Evolutionary conservation across 768 basidiomycete species (phyloP).

Genomic region (Boletus rubropictus): DNA sequence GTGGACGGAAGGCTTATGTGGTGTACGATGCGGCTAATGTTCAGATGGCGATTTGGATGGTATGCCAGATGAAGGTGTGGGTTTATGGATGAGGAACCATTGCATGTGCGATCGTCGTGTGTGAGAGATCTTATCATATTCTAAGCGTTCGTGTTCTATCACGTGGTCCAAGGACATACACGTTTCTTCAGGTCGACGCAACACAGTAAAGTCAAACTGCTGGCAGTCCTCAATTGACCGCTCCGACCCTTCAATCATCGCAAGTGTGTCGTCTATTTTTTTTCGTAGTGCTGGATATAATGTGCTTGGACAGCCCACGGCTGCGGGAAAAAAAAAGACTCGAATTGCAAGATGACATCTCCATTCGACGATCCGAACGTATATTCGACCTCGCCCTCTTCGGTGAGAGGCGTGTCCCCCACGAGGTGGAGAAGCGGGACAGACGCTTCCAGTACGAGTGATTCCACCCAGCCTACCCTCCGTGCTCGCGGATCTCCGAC

Average conservation of each 20-base stretch:
- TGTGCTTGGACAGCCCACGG: slow-evolving; percentile 2
- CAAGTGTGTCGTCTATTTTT: slow-evolving; percentile 11
- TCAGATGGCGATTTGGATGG: slow-evolving; percentile 12
- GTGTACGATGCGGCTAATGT: slow-evolving; percentile 60
- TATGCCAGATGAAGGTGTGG: slow-evolving; percentile 6
- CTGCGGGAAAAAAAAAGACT: not conserved
- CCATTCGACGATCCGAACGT: slow-evolving; percentile 30
- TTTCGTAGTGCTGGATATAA: not conserved
- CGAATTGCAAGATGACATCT: slow-evolving; percentile 32
- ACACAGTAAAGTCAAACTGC: not conserved
- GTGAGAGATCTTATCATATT: too few relatives aligned
- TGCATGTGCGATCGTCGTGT: too few relatives aligned
- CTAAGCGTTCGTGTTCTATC: too few relatives aligned
- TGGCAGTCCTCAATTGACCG: not conserved
- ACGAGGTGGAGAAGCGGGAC: slow-evolving; percentile 31
- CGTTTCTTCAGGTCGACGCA: too few relatives aligned
- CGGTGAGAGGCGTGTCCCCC: slow-evolving; percentile 37
- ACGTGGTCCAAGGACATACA: slow-evolving; percentile 2
- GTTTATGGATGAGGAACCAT: not conserved
- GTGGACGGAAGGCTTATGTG: slow-evolving; percentile 59
- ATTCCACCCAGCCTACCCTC: slow-evolving; percentile 35
- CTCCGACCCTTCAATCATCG: not conserved
- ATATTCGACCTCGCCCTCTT: slow-evolving; percentile 40
- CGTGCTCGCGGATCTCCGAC: slow-evolving; percentile 58
- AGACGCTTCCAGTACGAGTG: slow-evolving; percentile 35